phyloP scores from a whole-genome alignment of 129 eudicot species.

The Flaveria robusta region DNA sequence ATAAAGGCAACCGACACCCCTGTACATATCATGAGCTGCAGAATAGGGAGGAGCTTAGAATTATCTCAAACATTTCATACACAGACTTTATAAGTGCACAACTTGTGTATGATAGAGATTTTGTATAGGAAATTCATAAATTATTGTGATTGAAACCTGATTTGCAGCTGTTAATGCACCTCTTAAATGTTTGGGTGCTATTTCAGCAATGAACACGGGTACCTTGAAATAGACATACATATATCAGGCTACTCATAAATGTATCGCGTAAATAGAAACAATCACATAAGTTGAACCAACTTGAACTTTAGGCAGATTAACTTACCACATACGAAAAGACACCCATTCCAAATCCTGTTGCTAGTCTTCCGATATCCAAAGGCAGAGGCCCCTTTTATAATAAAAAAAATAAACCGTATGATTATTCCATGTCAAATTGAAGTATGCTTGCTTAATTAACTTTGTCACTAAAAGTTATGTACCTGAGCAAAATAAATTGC shows the following conservation, averaged over 20 bases:
- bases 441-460: neutral
- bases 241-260: constrained; percentile 8
- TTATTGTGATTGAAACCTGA: constrained; percentile 54
- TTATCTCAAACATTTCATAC: neutral
- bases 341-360: constrained; percentile 99
- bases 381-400: constrained; percentile 51
- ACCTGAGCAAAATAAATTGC: constrained; percentile 91
- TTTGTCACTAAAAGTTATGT: constrained; percentile 1
- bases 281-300: neutral
- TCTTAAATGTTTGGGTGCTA: constrained; percentile 82
- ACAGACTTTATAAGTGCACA: constrained; percentile 5
- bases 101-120: neutral
- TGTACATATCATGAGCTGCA: constrained; percentile 78
- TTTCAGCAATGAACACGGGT: constrained; percentile 91
- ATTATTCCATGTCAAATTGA: neutral
- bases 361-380: constrained; percentile 81
- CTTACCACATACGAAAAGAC: constrained; percentile 92
- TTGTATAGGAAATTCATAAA: neutral
- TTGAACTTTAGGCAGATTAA: constrained; percentile 11
- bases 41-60: constrained; percentile 18
- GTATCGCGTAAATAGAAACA: neutral
- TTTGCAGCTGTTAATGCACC: constrained; percentile 90
- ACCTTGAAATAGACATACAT: constrained; percentile 37
- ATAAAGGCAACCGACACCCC: constrained; percentile 86
- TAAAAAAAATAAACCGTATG: neutral